Conservation (phyloP, 2,329 filamentous ascomycete species). For the Phialemoniopsis sp. region DNA sequence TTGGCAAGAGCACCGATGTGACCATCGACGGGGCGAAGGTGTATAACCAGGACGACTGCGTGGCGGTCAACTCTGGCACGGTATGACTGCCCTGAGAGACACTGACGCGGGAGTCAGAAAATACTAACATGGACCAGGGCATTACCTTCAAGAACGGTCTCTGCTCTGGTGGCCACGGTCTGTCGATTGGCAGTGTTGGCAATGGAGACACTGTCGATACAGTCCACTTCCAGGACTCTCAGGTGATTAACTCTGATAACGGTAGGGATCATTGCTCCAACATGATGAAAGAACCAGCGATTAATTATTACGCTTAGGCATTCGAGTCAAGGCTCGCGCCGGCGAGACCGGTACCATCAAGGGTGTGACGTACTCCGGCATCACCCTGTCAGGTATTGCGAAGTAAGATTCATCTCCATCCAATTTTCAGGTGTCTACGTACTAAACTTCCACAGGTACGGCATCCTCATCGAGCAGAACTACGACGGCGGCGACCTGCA, state of each 20-base stretch:
- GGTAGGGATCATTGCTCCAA: slow-evolving; percentile 22
- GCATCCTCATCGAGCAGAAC: slow-evolving; percentile 56
- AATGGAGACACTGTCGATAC: slow-evolving; percentile 51
- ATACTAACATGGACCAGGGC: slow-evolving; percentile 11
- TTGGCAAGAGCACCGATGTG: slow-evolving; percentile 43
- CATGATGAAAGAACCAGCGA: not conserved
- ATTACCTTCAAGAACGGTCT: slow-evolving; percentile 34
- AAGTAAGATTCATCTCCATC: slow-evolving; percentile 5
- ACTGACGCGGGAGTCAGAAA: too few relatives aligned
- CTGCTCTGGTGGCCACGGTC: slow-evolving; percentile 50
- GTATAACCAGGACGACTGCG: slow-evolving; percentile 59
- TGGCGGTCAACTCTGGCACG: slow-evolving; percentile 40
- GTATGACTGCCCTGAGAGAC: not conserved
- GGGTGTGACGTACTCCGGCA: slow-evolving; percentile 47
- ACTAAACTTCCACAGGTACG: slow-evolving; percentile 42
- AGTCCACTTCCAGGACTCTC: slow-evolving; percentile 44
- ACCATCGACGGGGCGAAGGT: slow-evolving; percentile 48
- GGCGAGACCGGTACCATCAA: slow-evolving; percentile 46
- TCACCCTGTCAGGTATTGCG: slow-evolving; percentile 30
- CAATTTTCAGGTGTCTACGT: too few relatives aligned
- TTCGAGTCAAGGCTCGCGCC: slow-evolving; percentile 54
- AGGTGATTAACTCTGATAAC: slow-evolving; percentile 47
- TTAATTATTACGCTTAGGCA: slow-evolving; percentile 12
- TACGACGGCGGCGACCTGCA: slow-evolving; percentile 43
- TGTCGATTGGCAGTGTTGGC: slow-evolving; percentile 57